Conservation (phyloP, 164 flowering plant species). For the Tetracentron sinense region DNA sequence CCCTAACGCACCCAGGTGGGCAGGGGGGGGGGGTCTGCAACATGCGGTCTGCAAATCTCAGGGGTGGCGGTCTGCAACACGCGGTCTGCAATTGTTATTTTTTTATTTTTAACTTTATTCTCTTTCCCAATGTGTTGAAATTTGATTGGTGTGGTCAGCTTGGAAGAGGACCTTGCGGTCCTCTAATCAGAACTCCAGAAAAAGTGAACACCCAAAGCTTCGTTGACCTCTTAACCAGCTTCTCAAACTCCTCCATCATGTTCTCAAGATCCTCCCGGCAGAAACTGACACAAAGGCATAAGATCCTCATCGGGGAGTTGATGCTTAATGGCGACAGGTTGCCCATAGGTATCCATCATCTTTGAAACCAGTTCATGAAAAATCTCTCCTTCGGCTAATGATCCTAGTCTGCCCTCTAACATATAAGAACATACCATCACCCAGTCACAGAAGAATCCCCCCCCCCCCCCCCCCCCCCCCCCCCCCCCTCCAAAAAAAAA, state of each 20-base stretch:
- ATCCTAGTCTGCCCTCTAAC: slow-evolving; percentile 92
- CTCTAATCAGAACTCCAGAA: too few species aligned
- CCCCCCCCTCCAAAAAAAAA: too few species aligned
- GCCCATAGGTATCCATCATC: slow-evolving; percentile 59
- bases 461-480: too few species aligned
- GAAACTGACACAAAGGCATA: slow-evolving; percentile 80
- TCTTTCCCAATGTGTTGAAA: too few species aligned
- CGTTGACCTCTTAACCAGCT: slow-evolving; percentile 48
- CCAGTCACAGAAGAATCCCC: slow-evolving; percentile 78
- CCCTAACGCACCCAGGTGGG: too few species aligned
- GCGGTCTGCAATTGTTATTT: too few species aligned
- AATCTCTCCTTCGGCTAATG: slow-evolving; percentile 50
- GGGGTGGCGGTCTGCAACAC: too few species aligned
- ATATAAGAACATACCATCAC: slow-evolving; percentile 73
- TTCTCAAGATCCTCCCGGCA: slow-evolving; percentile 78
- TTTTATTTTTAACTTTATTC: too few species aligned
- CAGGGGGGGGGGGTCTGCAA: too few species aligned
- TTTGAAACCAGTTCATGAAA: slow-evolving; percentile 53
- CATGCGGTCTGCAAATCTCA: too few species aligned
- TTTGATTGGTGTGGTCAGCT: too few species aligned
- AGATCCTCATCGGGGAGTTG: slow-evolving; percentile 96
- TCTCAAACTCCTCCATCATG: slow-evolving; percentile 92
- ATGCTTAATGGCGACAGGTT: slow-evolving; percentile 59
- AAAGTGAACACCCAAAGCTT: slow-evolving; percentile 53
- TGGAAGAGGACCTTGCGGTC: too few species aligned